These are phyloP conservation scores for Solanum lycopersicoides DNA, from an alignment of 257 asterid species.

Conservation along the genomic window DNA sequence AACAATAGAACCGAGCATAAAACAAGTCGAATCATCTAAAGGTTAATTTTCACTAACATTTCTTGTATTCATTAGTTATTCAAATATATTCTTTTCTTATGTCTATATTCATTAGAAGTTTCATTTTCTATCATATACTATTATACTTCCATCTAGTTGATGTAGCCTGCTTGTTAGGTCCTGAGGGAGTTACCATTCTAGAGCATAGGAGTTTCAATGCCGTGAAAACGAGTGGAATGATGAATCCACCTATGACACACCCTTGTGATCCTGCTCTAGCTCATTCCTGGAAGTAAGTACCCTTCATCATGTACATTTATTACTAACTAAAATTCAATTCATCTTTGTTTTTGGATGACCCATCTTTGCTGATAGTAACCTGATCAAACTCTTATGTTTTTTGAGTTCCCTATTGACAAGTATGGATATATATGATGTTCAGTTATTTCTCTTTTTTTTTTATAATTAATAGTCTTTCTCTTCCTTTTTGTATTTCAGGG, in stretches of 20 bases:
- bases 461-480: background rate
- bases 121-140: background rate
- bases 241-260: background rate
- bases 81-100: background rate
- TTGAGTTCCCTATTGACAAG: background rate
- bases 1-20: background rate
- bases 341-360: background rate
- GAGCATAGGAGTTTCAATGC: constrained; percentile 6
- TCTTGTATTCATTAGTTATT: background rate
- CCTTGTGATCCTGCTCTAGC: constrained; percentile 21
- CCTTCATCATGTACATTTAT: background rate
- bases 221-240: constrained; percentile 1
- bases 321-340: background rate
- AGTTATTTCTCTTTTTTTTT: too few relatives aligned
- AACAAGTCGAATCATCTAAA: background rate
- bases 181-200: background rate
- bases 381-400: background rate
- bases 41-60: background rate
- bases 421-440: background rate
- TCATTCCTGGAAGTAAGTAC: constrained; percentile 52
- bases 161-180: constrained; percentile 19
- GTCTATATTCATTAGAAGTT: background rate
- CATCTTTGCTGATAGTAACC: background rate
- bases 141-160: background rate
- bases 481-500: background rate